phyloP scores from a whole-genome alignment of 2,329 filamentous ascomycete genomes.

The Passalora sequoiae region DNA sequence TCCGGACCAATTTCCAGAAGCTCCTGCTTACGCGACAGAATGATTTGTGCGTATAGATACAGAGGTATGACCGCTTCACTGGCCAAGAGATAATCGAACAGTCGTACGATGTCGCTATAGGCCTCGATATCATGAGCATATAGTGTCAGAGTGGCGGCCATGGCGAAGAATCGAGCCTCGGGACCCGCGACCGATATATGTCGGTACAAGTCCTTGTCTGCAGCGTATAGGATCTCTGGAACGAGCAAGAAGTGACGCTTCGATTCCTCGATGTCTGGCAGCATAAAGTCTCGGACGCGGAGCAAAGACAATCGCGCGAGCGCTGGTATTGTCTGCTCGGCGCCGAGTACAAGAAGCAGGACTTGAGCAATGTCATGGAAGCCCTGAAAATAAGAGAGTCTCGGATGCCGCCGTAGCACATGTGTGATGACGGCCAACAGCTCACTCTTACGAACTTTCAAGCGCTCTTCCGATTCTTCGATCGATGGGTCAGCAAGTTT shows the following conservation, averaged over 20 bases:
- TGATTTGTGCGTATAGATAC: constrained; percentile 84
- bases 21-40: constrained; percentile 73
- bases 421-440: constrained; percentile 75
- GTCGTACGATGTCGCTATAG: constrained; percentile 78
- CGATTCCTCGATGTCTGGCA: constrained; percentile 76
- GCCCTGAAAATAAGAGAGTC: constrained; percentile 93
- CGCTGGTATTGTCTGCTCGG: constrained; percentile 54
- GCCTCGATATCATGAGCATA: constrained; percentile 94
- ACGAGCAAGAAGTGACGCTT: constrained; percentile 81
- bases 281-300: constrained; percentile 95
- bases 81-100: constrained; percentile 89
- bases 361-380: constrained; percentile 99
- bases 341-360: constrained; percentile 75
- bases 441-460: constrained; percentile 66
- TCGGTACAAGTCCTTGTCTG: constrained; percentile 64
- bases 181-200: constrained; percentile 46
- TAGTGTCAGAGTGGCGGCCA: constrained; percentile 89
- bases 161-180: constrained; percentile 78
- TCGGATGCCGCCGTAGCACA: constrained; percentile 73
- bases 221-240: constrained; percentile 69
- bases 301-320: constrained; percentile 80
- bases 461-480: constrained; percentile 64
- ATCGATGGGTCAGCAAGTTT: no score
- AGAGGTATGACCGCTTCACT: constrained; percentile 81
- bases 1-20: constrained; percentile 77